These are phyloP conservation scores for Aurantiochytrium sp. DNA, from an alignment of 108 stramenopile species.

Conservation along the genomic window DNA sequence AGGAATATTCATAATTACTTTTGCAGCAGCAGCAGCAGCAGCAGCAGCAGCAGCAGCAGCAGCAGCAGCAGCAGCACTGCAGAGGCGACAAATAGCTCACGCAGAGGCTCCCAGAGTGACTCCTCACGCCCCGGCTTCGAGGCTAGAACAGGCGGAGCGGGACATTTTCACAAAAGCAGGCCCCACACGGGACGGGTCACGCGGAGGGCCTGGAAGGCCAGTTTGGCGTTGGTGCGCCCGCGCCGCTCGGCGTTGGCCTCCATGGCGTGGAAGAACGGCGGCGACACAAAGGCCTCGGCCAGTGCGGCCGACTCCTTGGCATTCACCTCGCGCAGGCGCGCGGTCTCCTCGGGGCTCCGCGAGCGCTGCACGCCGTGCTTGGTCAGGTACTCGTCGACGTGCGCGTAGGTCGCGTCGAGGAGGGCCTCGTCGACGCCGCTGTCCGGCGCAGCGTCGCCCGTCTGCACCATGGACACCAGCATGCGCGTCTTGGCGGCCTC, in stretches of 20 bases:
- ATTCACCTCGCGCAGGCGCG: not conserved
- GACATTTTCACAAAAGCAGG: not conserved
- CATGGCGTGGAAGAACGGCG: not conserved
- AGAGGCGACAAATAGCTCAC: no score
- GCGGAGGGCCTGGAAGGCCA: not conserved
- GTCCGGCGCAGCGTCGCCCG: not conserved
- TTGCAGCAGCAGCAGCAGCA: no score
- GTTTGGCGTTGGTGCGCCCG: not conserved
- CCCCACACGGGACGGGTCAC: not conserved
- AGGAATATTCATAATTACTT: no score
- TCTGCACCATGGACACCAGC: not conserved
- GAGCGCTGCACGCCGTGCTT: not conserved
- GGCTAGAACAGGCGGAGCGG: no score
- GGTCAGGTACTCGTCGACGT: not conserved
- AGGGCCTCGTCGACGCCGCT: not conserved
- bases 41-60: no score
- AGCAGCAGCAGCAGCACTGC: no score
- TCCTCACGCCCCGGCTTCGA: no score
- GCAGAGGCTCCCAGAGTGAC: no score
- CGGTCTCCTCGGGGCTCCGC: not conserved
- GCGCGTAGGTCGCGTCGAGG: not conserved
- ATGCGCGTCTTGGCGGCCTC: not conserved
- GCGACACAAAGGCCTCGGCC: not conserved
- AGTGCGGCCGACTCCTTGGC: not conserved
- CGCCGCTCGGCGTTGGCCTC: conserved; percentile 26